Evolutionary conservation across 2,329 filamentous ascomycete species (phyloP).

Genomic region (Dendryphion nanum): DNA sequence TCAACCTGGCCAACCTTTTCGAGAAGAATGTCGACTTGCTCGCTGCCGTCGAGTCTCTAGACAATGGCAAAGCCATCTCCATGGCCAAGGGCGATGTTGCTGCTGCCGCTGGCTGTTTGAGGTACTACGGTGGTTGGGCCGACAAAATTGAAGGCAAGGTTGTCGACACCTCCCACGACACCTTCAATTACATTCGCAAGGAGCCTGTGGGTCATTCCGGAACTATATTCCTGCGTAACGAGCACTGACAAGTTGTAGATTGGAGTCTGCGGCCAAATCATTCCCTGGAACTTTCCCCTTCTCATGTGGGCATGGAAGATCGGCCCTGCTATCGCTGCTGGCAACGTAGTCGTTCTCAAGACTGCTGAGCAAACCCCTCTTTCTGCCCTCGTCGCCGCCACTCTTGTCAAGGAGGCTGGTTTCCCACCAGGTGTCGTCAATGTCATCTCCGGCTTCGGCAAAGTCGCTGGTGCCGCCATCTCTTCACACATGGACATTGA

Average conservation of each 20-base stretch:
- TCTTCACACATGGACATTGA: conserved; percentile 75
- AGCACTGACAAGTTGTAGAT: conserved; percentile 45
- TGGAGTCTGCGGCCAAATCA: conserved; percentile 82
- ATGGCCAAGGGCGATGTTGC: conserved; percentile 75
- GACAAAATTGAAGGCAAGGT: conserved; percentile 91
- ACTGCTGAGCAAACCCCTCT: conserved; percentile 75
- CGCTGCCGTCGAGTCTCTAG: conserved; percentile 79
- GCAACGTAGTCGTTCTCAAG: conserved; percentile 73
- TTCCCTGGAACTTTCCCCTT: conserved; percentile 85
- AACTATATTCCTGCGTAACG: neutral
- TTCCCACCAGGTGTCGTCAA: conserved; percentile 78
- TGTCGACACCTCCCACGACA: conserved; percentile 73
- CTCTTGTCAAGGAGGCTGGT: conserved; percentile 70
- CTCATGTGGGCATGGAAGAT: conserved; percentile 85
- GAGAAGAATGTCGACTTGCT: conserved; percentile 77
- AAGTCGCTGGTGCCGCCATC: conserved; percentile 73
- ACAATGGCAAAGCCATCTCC: conserved; percentile 80
- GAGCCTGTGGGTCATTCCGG: conserved; percentile 59
- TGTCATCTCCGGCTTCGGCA: conserved; percentile 75
- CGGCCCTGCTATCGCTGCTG: conserved; percentile 68
- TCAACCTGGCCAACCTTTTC: conserved; percentile 75
- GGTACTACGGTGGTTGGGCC: conserved; percentile 88
- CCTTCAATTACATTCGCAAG: conserved; percentile 78
- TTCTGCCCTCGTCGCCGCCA: conserved; percentile 64
- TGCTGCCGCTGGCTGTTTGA: conserved; percentile 66